phyloP scores from a whole-genome alignment of 306 rosid species.

The Dalbergia oliveri region DNA sequence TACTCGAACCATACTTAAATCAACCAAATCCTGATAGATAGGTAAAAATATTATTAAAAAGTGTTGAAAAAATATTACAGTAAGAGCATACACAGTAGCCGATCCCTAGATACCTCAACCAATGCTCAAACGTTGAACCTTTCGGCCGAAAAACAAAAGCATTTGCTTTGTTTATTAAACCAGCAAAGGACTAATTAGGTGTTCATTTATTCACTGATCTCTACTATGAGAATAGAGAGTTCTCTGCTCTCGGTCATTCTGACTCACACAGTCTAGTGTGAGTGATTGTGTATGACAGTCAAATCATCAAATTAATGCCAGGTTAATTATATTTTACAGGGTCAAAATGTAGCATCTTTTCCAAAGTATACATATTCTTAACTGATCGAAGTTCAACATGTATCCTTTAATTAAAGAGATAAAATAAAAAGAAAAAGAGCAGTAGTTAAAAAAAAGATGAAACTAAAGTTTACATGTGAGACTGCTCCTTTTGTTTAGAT shows the following conservation, averaged over 20 bases:
- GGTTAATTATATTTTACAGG: neutral
- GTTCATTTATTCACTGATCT: neutral
- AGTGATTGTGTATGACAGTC: neutral
- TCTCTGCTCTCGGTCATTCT: neutral
- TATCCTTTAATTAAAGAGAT: neutral
- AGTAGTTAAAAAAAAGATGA: neutral
- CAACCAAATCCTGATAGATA: no score
- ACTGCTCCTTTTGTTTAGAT: slow-evolving; percentile 7
- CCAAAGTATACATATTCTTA: neutral
- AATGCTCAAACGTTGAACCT: neutral
- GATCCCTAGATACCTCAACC: neutral
- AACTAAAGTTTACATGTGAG: slow-evolving; percentile 14
- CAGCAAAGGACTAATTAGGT: neutral
- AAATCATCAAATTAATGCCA: neutral
- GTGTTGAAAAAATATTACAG: neutral
- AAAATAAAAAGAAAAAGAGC: slow-evolving; percentile 8
- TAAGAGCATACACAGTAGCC: neutral
- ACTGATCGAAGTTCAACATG: neutral
- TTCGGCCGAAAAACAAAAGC: slow-evolving; percentile 31
- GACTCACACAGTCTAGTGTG: neutral
- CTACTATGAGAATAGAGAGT: neutral
- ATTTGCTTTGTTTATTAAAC: neutral
- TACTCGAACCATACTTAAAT: no score
- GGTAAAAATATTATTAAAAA: neutral
- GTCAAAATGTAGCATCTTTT: slow-evolving; percentile 17